These are phyloP conservation scores for Astrocystis sublimbata DNA, from an alignment of 495 filamentous ascomycete species.

Conservation along the genomic window DNA sequence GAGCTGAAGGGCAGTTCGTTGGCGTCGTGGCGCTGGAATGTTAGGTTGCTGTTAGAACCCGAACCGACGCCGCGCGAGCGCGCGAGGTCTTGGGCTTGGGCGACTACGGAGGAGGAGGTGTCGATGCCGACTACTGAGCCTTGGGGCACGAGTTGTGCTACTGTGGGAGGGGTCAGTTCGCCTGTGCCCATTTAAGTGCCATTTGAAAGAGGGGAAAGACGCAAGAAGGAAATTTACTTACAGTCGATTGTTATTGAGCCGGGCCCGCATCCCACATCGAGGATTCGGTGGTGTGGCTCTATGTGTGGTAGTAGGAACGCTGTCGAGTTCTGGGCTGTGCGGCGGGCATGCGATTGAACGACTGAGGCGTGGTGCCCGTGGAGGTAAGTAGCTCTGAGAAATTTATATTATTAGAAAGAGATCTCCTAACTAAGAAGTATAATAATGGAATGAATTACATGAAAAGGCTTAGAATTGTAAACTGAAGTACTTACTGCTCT, in stretches of 20 bases:
- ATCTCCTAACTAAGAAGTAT: neutral
- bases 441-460: too few species aligned
- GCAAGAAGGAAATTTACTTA: neutral
- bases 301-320: slow-evolving; percentile 54
- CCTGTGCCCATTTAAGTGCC: neutral
- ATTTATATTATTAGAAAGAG: neutral
- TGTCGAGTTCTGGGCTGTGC: slow-evolving; percentile 55
- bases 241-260: slow-evolving; percentile 58
- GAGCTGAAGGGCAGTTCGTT: slow-evolving; percentile 45
- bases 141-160: slow-evolving; percentile 46
- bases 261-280: slow-evolving; percentile 60
- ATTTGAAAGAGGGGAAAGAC: neutral
- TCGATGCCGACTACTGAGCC: slow-evolving; percentile 46
- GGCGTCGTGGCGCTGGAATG: slow-evolving; percentile 52
- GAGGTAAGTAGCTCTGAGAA: slow-evolving; percentile 42
- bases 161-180: neutral
- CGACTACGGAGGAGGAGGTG: slow-evolving; percentile 28
- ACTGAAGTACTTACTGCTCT: slow-evolving; percentile 5
- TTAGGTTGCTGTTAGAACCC: slow-evolving; percentile 51
- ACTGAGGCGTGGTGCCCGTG: slow-evolving; percentile 54
- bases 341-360: slow-evolving; percentile 51
- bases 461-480: too few species aligned
- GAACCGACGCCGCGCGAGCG: slow-evolving; percentile 34
- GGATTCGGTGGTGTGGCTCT: slow-evolving; percentile 49
- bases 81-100: slow-evolving; percentile 42